Percentiles rank a stretch among this genome's conserved stretches.
Conservation (phyloP, 306 rosid species). For the Vicia faba region DNA sequence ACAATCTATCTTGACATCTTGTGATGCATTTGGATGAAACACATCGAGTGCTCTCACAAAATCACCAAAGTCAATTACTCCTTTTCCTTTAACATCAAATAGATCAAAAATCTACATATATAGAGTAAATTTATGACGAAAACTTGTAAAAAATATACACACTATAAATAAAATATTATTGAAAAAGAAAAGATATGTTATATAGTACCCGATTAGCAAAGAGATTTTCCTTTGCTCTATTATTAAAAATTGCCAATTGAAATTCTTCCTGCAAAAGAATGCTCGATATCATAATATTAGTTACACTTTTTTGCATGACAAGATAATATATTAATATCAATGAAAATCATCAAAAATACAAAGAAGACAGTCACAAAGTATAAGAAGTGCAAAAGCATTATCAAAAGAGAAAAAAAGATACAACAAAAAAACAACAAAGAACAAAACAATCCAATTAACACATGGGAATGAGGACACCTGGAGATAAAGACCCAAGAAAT, state of each 20-base stretch:
- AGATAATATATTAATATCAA: too few relatives aligned
- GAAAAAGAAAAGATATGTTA: background rate
- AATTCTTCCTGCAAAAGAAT: constrained; percentile 82
- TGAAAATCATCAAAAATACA: too few relatives aligned
- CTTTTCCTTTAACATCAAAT: constrained; percentile 75
- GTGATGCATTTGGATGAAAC: constrained; percentile 79
- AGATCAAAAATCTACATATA: constrained; percentile 75
- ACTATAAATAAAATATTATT: background rate
- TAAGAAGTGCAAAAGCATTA: too few relatives aligned
- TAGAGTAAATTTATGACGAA: background rate
- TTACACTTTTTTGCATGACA: too few relatives aligned
- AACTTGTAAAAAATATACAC: background rate
- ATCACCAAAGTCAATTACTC: constrained; percentile 86
- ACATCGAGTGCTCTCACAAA: constrained; percentile 90
- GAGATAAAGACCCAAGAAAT: too few relatives aligned
- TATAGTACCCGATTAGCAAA: constrained; percentile 79
- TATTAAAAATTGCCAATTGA: constrained; percentile 83
- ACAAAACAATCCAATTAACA: too few relatives aligned
- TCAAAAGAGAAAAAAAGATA: too few relatives aligned
- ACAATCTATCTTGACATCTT: constrained; percentile 83
- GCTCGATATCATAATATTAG: background rate
- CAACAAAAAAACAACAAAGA: too few relatives aligned
- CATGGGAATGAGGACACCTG: too few relatives aligned
- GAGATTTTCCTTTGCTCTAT: constrained; percentile 69
- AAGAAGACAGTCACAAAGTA: too few relatives aligned